phyloP scores from a whole-genome alignment of 495 filamentous ascomycete species.

The Neurospora africana region DNA sequence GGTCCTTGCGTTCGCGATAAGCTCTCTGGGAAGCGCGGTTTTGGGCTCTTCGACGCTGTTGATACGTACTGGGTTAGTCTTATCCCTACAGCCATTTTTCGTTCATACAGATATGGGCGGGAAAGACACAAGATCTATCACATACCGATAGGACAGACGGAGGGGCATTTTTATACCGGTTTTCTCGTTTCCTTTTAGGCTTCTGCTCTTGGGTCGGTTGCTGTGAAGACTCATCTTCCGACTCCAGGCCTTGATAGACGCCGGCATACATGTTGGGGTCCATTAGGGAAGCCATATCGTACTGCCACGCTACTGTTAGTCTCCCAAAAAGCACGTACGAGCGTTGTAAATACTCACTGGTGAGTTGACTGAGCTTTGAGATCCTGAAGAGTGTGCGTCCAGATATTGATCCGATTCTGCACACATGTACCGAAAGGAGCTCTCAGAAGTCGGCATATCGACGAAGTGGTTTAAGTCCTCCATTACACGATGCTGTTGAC shows the following conservation, averaged over 20 bases:
- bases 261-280: constrained; percentile 17
- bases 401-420: constrained; percentile 30
- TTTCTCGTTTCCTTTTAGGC: constrained; percentile 38
- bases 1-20: constrained; percentile 77
- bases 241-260: constrained; percentile 29
- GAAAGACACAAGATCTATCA: neutral
- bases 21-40: constrained; percentile 60
- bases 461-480: constrained; percentile 19
- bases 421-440: constrained; percentile 26
- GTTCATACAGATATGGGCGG: neutral
- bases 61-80: neutral
- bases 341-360: constrained; percentile 17
- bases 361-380: constrained; percentile 31
- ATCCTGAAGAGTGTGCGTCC: constrained; percentile 27
- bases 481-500: constrained; percentile 12
- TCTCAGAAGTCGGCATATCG: constrained; percentile 27
- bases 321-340: neutral
- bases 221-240: constrained; percentile 32
- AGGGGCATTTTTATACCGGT: constrained; percentile 40
- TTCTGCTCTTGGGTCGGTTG: constrained; percentile 20
- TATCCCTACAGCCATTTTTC: neutral
- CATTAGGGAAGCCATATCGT: constrained; percentile 21
- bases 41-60: constrained; percentile 45
- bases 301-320: constrained; percentile 17
- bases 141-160: constrained; percentile 38